A percentile compares a stretch with the other conserved stretches of the same genome.
These are phyloP conservation scores for Dendrobium nobile DNA, from an alignment of 106 monocot species.

Conservation along the genomic window DNA sequence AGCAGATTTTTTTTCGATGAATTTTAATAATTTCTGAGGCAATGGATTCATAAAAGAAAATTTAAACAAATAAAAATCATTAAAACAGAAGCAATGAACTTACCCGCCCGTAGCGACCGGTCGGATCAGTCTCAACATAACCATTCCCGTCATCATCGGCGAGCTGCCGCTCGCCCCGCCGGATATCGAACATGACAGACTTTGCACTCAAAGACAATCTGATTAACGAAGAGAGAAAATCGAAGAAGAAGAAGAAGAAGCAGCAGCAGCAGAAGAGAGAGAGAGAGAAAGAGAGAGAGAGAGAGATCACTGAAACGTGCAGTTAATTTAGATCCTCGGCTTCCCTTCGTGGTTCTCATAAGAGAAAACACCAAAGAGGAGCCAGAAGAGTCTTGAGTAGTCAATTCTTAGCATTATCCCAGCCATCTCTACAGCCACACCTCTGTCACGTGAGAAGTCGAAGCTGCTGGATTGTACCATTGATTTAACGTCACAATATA, in stretches of 20 bases:
- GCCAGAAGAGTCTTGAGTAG: conserved; percentile 76
- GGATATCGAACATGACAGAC: neutral
- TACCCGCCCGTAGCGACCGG: conserved; percentile 76
- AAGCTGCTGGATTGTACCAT: conserved; percentile 32
- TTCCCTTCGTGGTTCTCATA: conserved; percentile 83
- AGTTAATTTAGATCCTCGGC: conserved; percentile 48
- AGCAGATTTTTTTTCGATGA: too few relatives aligned
- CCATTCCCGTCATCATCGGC: conserved; percentile 12
- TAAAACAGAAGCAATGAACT: conserved; percentile 12
- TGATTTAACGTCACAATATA: conserved; percentile 10
- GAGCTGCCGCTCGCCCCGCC: neutral
- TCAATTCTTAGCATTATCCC: conserved; percentile 67
- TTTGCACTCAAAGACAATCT: neutral
- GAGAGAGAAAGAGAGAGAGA: neutral
- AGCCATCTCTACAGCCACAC: conserved; percentile 30
- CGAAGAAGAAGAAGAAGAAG: neutral
- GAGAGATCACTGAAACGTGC: too few relatives aligned
- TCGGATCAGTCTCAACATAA: conserved; percentile 71
- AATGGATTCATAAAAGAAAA: too few relatives aligned
- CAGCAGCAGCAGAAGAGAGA: neutral
- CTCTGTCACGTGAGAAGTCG: conserved; percentile 38
- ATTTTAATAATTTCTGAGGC: too few relatives aligned
- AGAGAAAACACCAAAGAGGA: conserved; percentile 82
- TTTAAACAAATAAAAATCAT: too few relatives aligned
- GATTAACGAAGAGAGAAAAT: neutral